Percentiles rank a stretch among this genome's conserved stretches.
phyloP scores from a whole-genome alignment of 352 stramenopile species.

The Phytopythium helicoides region DNA sequence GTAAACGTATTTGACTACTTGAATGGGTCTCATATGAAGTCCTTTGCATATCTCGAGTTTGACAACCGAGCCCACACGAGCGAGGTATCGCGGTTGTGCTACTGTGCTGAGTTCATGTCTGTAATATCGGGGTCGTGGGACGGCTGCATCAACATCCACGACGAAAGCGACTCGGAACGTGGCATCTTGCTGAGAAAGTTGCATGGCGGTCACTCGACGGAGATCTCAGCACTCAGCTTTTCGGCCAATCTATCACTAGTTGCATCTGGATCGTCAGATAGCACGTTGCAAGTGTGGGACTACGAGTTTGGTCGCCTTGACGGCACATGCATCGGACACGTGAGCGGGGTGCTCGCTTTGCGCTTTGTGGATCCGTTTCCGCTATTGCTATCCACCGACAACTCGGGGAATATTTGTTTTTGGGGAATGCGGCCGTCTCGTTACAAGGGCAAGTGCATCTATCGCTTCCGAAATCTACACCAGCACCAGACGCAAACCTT shows the following conservation, averaged over 20 bases:
- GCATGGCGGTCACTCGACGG: slow-evolving; percentile 60
- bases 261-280: slow-evolving; percentile 68
- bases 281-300: slow-evolving; percentile 77
- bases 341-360: slow-evolving; percentile 60
- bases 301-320: slow-evolving; percentile 87
- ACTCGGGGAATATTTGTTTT: slow-evolving; percentile 67
- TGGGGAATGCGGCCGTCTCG: slow-evolving; percentile 68
- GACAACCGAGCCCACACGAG: slow-evolving; percentile 62
- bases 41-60: slow-evolving; percentile 66
- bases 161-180: slow-evolving; percentile 80
- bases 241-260: slow-evolving; percentile 76
- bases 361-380: slow-evolving; percentile 76
- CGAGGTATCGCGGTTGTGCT: slow-evolving; percentile 78
- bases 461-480: slow-evolving; percentile 66
- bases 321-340: slow-evolving; percentile 68
- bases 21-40: slow-evolving; percentile 87
- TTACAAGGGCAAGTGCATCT: slow-evolving; percentile 73
- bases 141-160: slow-evolving; percentile 77
- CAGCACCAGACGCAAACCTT: slow-evolving; percentile 4
- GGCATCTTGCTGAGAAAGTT: slow-evolving; percentile 76
- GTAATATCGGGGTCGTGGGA: slow-evolving; percentile 85
- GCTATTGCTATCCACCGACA: slow-evolving; percentile 66
- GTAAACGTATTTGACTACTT: slow-evolving; percentile 88
- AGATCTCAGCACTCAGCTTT: slow-evolving; percentile 80
- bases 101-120: slow-evolving; percentile 83